Conservation (phyloP, 192 early-diverging fungal species). For the Podila horticola region DNA sequence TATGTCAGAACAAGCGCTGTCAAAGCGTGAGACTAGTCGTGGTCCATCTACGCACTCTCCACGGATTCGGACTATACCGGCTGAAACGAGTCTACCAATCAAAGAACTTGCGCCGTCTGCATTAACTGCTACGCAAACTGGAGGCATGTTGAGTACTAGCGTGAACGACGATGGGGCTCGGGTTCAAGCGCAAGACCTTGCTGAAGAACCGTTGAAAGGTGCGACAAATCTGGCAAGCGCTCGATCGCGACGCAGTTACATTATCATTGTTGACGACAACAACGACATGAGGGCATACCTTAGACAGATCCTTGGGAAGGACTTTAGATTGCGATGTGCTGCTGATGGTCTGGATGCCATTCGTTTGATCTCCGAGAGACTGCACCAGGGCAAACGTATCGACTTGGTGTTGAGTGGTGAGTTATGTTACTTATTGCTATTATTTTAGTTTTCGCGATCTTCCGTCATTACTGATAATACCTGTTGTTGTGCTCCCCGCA, state of each 20-base stretch:
- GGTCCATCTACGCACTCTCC: conserved; percentile 7
- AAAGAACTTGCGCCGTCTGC: neutral
- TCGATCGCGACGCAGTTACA: conserved; percentile 24
- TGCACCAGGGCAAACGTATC: conserved; percentile 39
- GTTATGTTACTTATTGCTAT: neutral
- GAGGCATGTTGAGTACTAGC: conserved; percentile 2
- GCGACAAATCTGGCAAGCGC: neutral
- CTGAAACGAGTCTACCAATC: neutral
- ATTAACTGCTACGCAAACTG: neutral
- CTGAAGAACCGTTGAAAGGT: neutral
- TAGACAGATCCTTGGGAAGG: conserved; percentile 35
- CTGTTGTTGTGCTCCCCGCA: conserved; percentile 3
- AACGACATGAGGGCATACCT: conserved; percentile 58
- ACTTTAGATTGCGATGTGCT: conserved; percentile 46
- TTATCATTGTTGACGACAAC: conserved; percentile 60
- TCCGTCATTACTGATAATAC: neutral
- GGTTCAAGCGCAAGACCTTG: neutral
- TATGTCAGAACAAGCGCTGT: neutral
- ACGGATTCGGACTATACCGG: too few species aligned
- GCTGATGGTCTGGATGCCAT: conserved; percentile 53
- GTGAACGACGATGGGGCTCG: conserved; percentile 17
- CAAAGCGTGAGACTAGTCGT: neutral
- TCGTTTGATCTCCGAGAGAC: conserved; percentile 31
- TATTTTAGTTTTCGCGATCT: neutral
- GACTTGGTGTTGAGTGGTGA: conserved; percentile 55